phyloP scores from a whole-genome alignment of 306 rosid species.

The Trifolium repens region DNA sequence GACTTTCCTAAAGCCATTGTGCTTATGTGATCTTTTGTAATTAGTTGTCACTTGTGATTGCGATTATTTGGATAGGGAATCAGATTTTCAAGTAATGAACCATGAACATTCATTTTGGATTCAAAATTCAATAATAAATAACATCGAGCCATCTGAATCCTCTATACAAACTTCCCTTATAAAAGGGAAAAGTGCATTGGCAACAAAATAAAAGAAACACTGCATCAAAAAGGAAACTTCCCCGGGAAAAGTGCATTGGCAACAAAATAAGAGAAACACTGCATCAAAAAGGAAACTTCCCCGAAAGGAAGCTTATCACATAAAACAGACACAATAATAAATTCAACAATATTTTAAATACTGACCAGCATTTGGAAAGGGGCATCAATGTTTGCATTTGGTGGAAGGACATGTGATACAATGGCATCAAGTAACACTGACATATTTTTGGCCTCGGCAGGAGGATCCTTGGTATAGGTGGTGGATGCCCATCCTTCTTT shows the following conservation, averaged over 20 bases:
- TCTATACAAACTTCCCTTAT: not conserved
- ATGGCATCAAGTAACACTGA: conserved; percentile 89
- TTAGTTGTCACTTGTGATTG: conserved; percentile 14
- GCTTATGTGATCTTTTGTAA: conserved; percentile 1
- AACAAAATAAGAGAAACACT: conserved; percentile 25
- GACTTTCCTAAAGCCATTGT: conserved; percentile 19
- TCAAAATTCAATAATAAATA: conserved; percentile 7
- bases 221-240: conserved; percentile 24
- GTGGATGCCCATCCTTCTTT: conserved; percentile 98
- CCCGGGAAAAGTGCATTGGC: conserved; percentile 17
- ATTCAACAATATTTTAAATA: conserved; percentile 41
- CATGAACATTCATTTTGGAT: conserved; percentile 9
- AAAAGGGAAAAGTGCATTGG: conserved; percentile 19
- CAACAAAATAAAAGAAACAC: conserved; percentile 26
- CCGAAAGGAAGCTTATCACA: conserved; percentile 39
- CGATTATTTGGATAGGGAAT: conserved; percentile 23
- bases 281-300: conserved; percentile 33
- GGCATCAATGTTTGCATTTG: conserved; percentile 66
- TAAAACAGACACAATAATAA: conserved; percentile 8
- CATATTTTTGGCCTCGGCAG: conserved; percentile 82
- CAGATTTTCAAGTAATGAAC: conserved; percentile 26
- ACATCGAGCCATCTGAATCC: conserved; percentile 17
- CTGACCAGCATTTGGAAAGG: conserved; percentile 99
- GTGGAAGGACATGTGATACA: conserved; percentile 71
- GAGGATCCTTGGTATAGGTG: conserved; percentile 87